Base-by-base conservation (phyloP, 495 filamentous ascomycete genomes). In the Aspergillus coremiiformis region DNA sequence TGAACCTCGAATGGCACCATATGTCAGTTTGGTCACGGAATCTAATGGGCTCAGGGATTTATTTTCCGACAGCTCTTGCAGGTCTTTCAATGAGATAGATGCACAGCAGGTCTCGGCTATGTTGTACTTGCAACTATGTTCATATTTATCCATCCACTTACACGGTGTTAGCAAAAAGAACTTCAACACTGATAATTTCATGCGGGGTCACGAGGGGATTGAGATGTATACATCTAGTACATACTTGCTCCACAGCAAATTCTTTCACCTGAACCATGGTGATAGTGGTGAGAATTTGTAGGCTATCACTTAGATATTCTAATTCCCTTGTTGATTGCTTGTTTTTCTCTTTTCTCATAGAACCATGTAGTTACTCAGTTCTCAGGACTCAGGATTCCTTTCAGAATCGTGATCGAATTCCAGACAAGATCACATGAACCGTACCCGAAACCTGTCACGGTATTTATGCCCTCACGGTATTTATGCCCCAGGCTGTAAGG, bases 121-220 rank as follows among this genome's bases (percentile, higher is more conserved):
- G 64, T 95, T 94, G 64, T 90, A 80, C 24, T 85, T 84, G 12
- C 82, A 83, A 4, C 77, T 84, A 8, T 64, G 78, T 58, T 96
- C 89, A 66, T 90, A 83, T 47, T 78, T 71, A 75, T 93, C 86
- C 90, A 96, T 95, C 89, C 90, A 96, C 82, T 94, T 20, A 9
- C 32, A 1, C 5, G 5, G 12, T 4, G 32, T 35, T 5, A 35
- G 32, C 32, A 14, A 14, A 35, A 4, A 35, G 4, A 8, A 4
- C 24, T 27, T 8, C 24, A 4, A 4, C 8, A 27, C 24, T 35
- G 58, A 62, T 56, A 60, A 57, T 30, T 26, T 17, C 12, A 54
- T 27, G 20, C 14, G 19, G 22, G 21, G 23, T 1, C 32, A 35
- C 9, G 49, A 44, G 32, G 20, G 19, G 14, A 20, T 17, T n/a